Conservation (phyloP, 768 basidiomycete species). For the Lactarius tabidus region DNA sequence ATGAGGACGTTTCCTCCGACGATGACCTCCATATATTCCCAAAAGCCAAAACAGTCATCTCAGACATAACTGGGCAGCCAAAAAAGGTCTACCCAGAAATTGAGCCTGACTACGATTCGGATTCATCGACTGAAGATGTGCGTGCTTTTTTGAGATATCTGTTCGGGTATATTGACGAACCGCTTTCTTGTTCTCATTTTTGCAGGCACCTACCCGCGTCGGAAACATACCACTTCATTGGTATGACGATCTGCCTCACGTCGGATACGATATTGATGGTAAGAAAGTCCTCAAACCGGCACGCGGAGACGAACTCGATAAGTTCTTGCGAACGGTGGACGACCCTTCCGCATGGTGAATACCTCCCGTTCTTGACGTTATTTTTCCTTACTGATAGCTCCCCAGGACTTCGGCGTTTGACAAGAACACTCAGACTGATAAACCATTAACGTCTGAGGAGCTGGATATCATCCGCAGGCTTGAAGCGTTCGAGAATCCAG, state of each 20-base stretch:
- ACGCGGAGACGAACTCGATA: constrained; percentile 94
- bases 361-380: not conserved
- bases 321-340: constrained; percentile 90
- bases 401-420: constrained; percentile 90
- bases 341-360: constrained; percentile 84
- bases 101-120: constrained; percentile 86
- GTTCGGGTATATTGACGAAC: constrained; percentile 18
- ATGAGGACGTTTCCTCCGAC: constrained; percentile 34
- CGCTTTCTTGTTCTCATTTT: constrained; percentile 15
- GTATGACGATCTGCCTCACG: constrained; percentile 99
- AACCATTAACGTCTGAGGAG: constrained; percentile 83
- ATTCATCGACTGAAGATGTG: constrained; percentile 90
- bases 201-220: constrained; percentile 87
- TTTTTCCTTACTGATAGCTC: not conserved
- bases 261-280: constrained; percentile 94
- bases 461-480: constrained; percentile 91
- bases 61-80: constrained; percentile 77
- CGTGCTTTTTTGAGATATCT: constrained; percentile 31
- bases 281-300: constrained; percentile 93
- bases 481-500: constrained; percentile 89
- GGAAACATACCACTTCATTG: constrained; percentile 96
- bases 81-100: constrained; percentile 86
- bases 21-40: constrained; percentile 56
- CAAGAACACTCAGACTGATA: constrained; percentile 79
- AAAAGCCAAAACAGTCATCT: constrained; percentile 63